Evolutionary conservation across 2,329 filamentous ascomycete genomes (phyloP).

Genomic region (Fusarium sp.): DNA sequence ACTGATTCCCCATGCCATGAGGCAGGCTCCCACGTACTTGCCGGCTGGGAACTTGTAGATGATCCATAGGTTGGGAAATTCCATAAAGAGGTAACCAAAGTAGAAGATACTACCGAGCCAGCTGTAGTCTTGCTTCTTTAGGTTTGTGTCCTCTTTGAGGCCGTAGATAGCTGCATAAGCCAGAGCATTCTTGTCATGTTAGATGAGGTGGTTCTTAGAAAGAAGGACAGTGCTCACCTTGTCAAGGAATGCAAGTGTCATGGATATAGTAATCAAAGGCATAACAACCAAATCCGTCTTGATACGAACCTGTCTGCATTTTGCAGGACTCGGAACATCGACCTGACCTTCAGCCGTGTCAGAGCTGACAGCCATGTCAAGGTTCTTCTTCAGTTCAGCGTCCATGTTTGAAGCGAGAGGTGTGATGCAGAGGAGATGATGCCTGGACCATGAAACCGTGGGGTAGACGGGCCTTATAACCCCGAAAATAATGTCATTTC

Average conservation of each 20-base stretch:
- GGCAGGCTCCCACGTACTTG: conserved; percentile 28
- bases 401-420: background rate
- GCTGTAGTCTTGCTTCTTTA: conserved; percentile 64
- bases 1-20: conserved; percentile 34
- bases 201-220: background rate
- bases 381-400: background rate
- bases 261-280: background rate
- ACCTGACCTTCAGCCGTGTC: background rate
- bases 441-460: background rate
- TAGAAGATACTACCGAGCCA: conserved; percentile 67
- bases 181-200: background rate
- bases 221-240: background rate
- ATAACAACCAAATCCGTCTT: background rate
- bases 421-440: background rate
- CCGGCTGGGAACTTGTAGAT: conserved; percentile 22
- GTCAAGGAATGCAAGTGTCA: background rate
- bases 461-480: background rate
- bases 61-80: conserved; percentile 55
- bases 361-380: background rate
- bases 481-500: background rate
- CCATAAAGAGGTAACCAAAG: conserved; percentile 60
- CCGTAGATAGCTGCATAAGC: conserved; percentile 20
- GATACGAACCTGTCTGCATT: background rate
- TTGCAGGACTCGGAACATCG: background rate
- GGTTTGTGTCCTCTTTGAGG: conserved; percentile 27